These are phyloP conservation scores for Dactylonectria estremocensis DNA, from an alignment of 2,329 filamentous ascomycete genomes.

Conservation along the genomic window DNA sequence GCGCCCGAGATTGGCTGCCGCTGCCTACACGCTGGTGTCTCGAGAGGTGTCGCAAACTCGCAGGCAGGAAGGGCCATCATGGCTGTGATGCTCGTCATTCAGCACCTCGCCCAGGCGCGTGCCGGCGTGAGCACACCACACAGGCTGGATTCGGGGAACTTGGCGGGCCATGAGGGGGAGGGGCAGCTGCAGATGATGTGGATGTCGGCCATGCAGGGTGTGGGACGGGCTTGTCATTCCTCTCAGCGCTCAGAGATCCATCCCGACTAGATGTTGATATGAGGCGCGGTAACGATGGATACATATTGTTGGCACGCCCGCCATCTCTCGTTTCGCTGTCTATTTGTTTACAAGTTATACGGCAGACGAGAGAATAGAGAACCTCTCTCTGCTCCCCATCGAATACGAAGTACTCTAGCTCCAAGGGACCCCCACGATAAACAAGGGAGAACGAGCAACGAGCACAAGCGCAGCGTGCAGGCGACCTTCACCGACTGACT, in stretches of 20 bases:
- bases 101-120: slow-evolving; percentile 23
- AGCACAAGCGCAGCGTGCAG: background rate
- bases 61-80: slow-evolving; percentile 6
- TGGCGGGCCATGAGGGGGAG: slow-evolving; percentile 1
- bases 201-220: background rate
- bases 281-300: background rate
- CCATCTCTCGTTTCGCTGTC: background rate
- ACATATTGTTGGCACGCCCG: background rate
- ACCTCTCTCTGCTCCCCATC: background rate
- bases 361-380: background rate
- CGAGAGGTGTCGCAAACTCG: background rate
- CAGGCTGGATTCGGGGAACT: slow-evolving; percentile 14
- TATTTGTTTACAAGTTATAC: background rate
- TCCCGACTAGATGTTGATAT: background rate
- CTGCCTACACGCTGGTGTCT: background rate
- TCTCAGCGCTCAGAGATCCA: background rate
- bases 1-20: slow-evolving; percentile 44
- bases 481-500: slow-evolving; percentile 24
- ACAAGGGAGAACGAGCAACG: background rate
- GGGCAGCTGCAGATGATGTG: background rate
- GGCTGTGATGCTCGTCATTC: slow-evolving; percentile 13
- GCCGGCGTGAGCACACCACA: slow-evolving; percentile 26
- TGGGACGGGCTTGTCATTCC: background rate
- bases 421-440: background rate
- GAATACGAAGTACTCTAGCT: background rate